These are phyloP conservation scores for Mallotus japonicus DNA, from an alignment of 441 rosid genomes.

Conservation along the genomic window DNA sequence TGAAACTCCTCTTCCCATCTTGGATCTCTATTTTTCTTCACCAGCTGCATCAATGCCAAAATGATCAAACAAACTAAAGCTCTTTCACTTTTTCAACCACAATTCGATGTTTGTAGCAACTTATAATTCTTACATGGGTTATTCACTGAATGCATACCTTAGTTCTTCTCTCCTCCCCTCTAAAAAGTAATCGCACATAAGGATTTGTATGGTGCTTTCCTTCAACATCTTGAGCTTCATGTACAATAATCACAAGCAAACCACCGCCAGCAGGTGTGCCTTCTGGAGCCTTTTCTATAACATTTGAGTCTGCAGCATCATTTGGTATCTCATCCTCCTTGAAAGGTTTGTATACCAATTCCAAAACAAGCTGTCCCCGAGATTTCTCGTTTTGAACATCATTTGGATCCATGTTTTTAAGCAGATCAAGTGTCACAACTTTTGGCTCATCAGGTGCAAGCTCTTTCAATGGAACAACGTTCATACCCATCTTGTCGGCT, in stretches of 20 bases:
- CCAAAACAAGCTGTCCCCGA: constrained; percentile 77
- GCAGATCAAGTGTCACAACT: constrained; percentile 63
- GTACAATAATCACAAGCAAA: constrained; percentile 71
- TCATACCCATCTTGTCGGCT: constrained; percentile 89
- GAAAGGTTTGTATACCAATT: constrained; percentile 76
- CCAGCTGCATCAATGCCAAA: constrained; percentile 36
- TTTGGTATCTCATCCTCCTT: constrained; percentile 56
- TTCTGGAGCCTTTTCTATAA: constrained; percentile 74
- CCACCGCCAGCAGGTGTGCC: constrained; percentile 89
- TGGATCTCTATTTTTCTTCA: constrained; percentile 92
- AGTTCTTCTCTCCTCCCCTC: constrained; percentile 82
- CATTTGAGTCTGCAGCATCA: constrained; percentile 48
- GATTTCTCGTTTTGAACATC: constrained; percentile 59
- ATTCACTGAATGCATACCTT: constrained; percentile 53
- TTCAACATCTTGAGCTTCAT: constrained; percentile 90
- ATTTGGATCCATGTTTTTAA: constrained; percentile 63
- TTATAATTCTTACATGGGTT: background rate
- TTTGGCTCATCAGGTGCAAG: constrained; percentile 66
- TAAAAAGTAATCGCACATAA: constrained; percentile 59
- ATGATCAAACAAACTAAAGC: background rate
- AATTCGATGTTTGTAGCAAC: background rate
- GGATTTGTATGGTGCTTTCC: constrained; percentile 99
- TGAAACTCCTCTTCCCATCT: constrained; percentile 89
- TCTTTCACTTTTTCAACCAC: background rate
- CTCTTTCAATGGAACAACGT: constrained; percentile 77